Evolutionary conservation across 306 rosid genomes (phyloP), one percentile per base, ranked within the genome.

Genomic region (Arachis stenosperma): DNA sequence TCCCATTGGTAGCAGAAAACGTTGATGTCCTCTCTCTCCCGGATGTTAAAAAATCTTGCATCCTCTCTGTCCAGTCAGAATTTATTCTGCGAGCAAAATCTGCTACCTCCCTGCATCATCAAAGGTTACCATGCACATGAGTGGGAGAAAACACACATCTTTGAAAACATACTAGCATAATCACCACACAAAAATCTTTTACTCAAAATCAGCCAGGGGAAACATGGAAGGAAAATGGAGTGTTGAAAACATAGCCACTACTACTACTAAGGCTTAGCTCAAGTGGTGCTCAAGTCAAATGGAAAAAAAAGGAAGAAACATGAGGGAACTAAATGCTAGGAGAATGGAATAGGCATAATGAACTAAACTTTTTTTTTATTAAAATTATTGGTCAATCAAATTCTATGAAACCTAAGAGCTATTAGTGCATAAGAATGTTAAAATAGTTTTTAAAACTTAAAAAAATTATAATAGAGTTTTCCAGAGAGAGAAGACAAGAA

Each of bases 11-110:
- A 50, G 79, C 39, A 13, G 82, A 75, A 61, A 82, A 85, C 79
- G 73, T 61, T 9, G 86, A 67, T 56, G 75, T 88, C 74, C 87
- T 81, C 76, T 89, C 96, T 84, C 90, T 92, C 69, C 92, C 89
- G 5, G 89, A 68, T 6, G 95, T 84, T 61, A 91, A 76, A 75
- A 95, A 81, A 73, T 95, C 96, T 75, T 90, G 96, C 91, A 89
- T 88, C 81, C 97, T 91, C 81, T 89, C 90, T 13, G 97, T 94
- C 99, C 99, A 91, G 74, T 85, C 90, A 55, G 98, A 91, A 83
- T 91, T 91, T 81, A 95, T 83, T 83, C 95, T 90, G 63, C 98
- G 90, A 8, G 96, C 91, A 72, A 95, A 95, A 86, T 91, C 99
- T 84, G 87, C 96, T 61, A 95, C 99, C 82, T 95, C 99, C 88